Conservation (phyloP, 768 basidiomycete genomes). For the Nidularia pulvinata region DNA sequence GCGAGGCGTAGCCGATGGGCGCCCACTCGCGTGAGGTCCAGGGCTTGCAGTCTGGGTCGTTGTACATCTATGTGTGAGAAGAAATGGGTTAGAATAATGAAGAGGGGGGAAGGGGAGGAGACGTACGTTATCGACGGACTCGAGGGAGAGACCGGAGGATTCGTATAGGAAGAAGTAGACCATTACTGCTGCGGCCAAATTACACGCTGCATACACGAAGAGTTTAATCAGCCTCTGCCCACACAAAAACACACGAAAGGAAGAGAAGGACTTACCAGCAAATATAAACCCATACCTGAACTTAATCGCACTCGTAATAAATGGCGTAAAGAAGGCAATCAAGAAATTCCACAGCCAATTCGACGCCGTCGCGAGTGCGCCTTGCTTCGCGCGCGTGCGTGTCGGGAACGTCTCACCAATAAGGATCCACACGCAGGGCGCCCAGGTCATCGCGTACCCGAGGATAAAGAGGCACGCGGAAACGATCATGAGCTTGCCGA, state of each 20-base stretch:
- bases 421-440: conserved; percentile 77
- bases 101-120: neutral
- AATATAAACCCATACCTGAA: conserved; percentile 75
- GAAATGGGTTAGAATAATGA: neutral
- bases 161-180: conserved; percentile 82
- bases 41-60: conserved; percentile 60
- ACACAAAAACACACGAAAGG: neutral
- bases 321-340: conserved; percentile 79
- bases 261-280: conserved; percentile 24
- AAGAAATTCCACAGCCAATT: conserved; percentile 77
- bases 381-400: conserved; percentile 71
- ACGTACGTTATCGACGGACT: conserved; percentile 57
- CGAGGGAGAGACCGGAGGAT: conserved; percentile 63
- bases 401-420: conserved; percentile 80
- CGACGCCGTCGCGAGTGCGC: conserved; percentile 58
- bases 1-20: conserved; percentile 49
- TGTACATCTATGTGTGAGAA: conserved; percentile 49
- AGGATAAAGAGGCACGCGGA: conserved; percentile 71
- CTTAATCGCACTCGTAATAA: conserved; percentile 54
- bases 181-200: conserved; percentile 55
- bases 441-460: conserved; percentile 74
- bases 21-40: conserved; percentile 67
- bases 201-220: conserved; percentile 37
- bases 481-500: conserved; percentile 68
- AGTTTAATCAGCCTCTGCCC: neutral